Base-by-base conservation (phyloP, 1,284 basidiomycete species). In the Megacollybia platyphylla region DNA sequence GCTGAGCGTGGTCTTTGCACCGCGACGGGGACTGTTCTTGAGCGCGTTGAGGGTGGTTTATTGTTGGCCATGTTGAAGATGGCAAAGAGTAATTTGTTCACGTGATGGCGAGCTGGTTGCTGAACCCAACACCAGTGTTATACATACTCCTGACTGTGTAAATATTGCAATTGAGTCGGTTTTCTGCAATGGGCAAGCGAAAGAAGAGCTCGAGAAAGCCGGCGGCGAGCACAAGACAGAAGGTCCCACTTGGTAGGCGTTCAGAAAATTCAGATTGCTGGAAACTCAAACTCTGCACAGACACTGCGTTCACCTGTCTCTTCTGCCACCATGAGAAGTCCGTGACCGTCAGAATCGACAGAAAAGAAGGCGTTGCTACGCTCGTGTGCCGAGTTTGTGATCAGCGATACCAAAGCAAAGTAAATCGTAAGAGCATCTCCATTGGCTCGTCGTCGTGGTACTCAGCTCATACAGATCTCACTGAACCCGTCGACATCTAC, bases 301-400 rank as follows among this genome's bases (percentile, higher is more conserved):
- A 87, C 49, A 81, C 79, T 5, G 68, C 76, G 36, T 87, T 87
- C 57, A 85, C 84, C 26, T 87, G 84, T 58, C 65, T 92, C n/a
- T 92, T 90, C 60, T 92, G 88, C 61, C 81, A 91, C 62, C 88
- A 92, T 58, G 85, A 91, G 56, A 87, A 85, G 55, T 85, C 88
- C 15, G 87, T 92, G 43, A 85, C 79, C 8, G 87, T 91, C 43
- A 76, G 87, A 57, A 71, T 92, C 52, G 84, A 89, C 64, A 73
- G 79, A 54, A 89, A 87, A 57, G 87, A 87, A 54, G 82, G 83
- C 2, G 63, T 88, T 24, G 86, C 80, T 7, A 73, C 83, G 51
- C 67, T 88, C 20, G 73, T 76, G 24, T 89, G 86, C 61, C 77
- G 76, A 62, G 71, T 88, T 8, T 89, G 86, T 54, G 81, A 86